Conservation (phyloP, 1,139 yeast species). For the Saccharomyces pastorianus region DNA sequence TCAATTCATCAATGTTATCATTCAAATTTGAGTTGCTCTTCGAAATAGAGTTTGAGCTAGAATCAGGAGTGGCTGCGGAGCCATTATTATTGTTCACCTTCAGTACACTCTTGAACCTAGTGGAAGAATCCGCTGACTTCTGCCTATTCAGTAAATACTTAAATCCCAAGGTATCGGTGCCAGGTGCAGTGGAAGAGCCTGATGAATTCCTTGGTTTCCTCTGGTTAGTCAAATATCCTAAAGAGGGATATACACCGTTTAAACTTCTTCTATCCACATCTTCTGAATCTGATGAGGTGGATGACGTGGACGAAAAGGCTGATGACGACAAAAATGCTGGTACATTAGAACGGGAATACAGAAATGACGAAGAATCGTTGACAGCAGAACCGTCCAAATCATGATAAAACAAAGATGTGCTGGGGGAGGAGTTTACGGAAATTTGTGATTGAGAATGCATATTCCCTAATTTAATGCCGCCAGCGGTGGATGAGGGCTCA, state of each 20-base stretch:
- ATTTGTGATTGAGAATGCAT: not conserved
- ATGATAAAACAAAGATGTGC: slow-evolving; percentile 4
- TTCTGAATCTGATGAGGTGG: not conserved
- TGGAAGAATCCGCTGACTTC: not conserved
- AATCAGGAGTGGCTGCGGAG: not conserved
- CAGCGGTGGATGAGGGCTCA: not conserved
- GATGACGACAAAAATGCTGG: slow-evolving; percentile 10
- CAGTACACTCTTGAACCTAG: not conserved
- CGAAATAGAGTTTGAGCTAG: slow-evolving; percentile 3
- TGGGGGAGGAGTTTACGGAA: slow-evolving; percentile 3
- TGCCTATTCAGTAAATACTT: not conserved
- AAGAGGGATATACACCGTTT: not conserved
- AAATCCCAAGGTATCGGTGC: not conserved
- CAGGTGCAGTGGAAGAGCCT: not conserved
- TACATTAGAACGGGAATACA: slow-evolving; percentile 7
- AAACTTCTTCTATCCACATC: not conserved
- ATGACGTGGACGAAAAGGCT: slow-evolving; percentile 6
- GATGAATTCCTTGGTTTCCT: not conserved
- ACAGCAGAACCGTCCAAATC: slow-evolving; percentile 2
- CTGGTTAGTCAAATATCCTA: not conserved
- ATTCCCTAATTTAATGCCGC: not conserved
- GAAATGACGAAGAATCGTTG: slow-evolving; percentile 6
- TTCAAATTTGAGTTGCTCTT: slow-evolving; percentile 8
- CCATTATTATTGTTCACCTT: not conserved
- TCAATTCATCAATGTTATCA: slow-evolving; percentile 11